Evolutionary conservation across 768 basidiomycete species (phyloP).

Genomic region (Suillus variegatus): DNA sequence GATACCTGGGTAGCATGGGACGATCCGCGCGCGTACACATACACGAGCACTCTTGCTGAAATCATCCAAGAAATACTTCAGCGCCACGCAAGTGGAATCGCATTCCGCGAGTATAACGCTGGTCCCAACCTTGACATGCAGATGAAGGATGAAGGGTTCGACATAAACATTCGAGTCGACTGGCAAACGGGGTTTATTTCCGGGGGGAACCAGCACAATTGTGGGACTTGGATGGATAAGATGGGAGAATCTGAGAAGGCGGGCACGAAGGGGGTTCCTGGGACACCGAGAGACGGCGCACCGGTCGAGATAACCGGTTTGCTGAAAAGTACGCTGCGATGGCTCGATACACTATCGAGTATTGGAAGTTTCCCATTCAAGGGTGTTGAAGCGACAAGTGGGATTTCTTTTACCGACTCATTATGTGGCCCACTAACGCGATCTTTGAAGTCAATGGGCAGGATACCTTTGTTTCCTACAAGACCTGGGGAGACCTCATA

Average conservation of each 20-base stretch:
- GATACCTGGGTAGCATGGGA: constrained; percentile 95
- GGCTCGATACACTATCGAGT: constrained; percentile 71
- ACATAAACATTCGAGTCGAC: constrained; percentile 92
- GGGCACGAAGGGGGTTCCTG: constrained; percentile 94
- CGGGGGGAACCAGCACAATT: constrained; percentile 85
- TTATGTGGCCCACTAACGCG: constrained; percentile 6
- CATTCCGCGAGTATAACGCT: constrained; percentile 95
- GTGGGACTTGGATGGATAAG: constrained; percentile 99
- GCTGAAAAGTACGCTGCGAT: constrained; percentile 88
- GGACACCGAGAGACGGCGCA: constrained; percentile 93
- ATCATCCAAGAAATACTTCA: constrained; percentile 96
- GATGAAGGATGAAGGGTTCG: constrained; percentile 91
- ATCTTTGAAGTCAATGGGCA: constrained; percentile 62
- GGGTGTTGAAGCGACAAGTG: constrained; percentile 81
- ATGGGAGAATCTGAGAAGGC: constrained; percentile 94
- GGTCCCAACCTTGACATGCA: constrained; percentile 97
- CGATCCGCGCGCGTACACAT: constrained; percentile 78
- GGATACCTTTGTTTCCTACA: constrained; percentile 75
- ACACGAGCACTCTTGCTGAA: constrained; percentile 86
- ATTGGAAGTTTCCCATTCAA: constrained; percentile 83
- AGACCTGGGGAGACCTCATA: constrained; percentile 86
- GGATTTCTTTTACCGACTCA: constrained; percentile 32
- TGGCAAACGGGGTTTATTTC: constrained; percentile 91
- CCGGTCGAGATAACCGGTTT: constrained; percentile 95
- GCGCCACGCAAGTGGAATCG: constrained; percentile 89